Conservation (phyloP, 1,139 yeast genomes). For the Saccharomycopsis hybrid region DNA sequence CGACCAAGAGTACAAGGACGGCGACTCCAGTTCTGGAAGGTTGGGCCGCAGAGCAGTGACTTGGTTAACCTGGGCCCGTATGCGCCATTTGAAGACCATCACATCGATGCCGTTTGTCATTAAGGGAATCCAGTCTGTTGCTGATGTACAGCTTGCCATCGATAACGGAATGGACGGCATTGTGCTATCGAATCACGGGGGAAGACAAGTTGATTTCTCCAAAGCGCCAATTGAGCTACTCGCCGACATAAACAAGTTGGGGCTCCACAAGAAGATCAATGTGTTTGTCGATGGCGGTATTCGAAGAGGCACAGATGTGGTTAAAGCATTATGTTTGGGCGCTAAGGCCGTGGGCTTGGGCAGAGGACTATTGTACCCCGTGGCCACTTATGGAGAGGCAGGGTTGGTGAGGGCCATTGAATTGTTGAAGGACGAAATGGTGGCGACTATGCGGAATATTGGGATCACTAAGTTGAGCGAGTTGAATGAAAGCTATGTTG, state of each 20-base stretch:
- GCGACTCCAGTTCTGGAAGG: neutral
- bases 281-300: conserved; percentile 45
- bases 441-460: conserved; percentile 81
- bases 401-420: conserved; percentile 79
- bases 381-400: conserved; percentile 44
- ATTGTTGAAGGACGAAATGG: conserved; percentile 71
- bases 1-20: neutral
- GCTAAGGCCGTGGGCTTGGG: conserved; percentile 33
- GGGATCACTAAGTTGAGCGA: conserved; percentile 68
- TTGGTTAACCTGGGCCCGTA: conserved; percentile 31
- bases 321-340: conserved; percentile 33
- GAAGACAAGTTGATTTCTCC: conserved; percentile 49
- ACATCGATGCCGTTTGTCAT: conserved; percentile 45
- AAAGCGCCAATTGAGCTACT: conserved; percentile 48
- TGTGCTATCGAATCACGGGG: conserved; percentile 54
- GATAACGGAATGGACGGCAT: conserved; percentile 49
- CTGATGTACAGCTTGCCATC: conserved; percentile 44
- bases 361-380: conserved; percentile 38
- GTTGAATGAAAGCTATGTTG: conserved; percentile 50
- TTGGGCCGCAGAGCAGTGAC: conserved; percentile 38
- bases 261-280: conserved; percentile 30
- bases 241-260: conserved; percentile 43
- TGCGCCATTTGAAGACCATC: conserved; percentile 32
- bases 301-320: conserved; percentile 26
- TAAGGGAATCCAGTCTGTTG: conserved; percentile 51